phyloP scores from a whole-genome alignment of 441 rosid genomes.

The Euphorbia neoarborescens region DNA sequence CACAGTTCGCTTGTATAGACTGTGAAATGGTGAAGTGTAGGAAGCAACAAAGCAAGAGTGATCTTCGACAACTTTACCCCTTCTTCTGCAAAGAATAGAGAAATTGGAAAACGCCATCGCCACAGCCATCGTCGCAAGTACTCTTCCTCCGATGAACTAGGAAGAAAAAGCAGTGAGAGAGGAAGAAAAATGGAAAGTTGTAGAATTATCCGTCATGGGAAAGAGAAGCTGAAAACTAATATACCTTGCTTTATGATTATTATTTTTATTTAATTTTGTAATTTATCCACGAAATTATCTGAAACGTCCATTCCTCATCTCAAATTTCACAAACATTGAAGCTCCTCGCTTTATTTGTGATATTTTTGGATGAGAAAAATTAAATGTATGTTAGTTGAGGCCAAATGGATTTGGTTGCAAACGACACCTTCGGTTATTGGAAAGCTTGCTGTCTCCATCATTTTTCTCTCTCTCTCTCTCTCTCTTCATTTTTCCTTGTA shows the following conservation, averaged over 20 bases:
- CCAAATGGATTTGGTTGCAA: not conserved
- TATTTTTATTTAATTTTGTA: no score
- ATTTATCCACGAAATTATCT: slow-evolving; percentile 23
- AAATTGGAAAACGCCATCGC: slow-evolving; percentile 54
- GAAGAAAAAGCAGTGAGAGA: slow-evolving; percentile 18
- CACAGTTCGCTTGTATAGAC: slow-evolving; percentile 17
- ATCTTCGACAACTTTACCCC: slow-evolving; percentile 25
- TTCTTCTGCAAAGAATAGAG: slow-evolving; percentile 28
- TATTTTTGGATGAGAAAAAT: not conserved
- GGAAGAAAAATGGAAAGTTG: slow-evolving; percentile 25
- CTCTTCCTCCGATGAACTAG: slow-evolving; percentile 5
- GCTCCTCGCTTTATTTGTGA: not conserved
- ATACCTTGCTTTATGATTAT: not conserved
- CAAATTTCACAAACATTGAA: not conserved
- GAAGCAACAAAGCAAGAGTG: slow-evolving; percentile 26
- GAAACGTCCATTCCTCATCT: slow-evolving; percentile 42
- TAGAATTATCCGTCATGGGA: slow-evolving; percentile 53
- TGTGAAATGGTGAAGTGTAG: slow-evolving; percentile 23
- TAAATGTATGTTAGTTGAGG: not conserved
- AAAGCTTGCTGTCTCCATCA: slow-evolving; percentile 1
- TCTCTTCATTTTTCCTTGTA: slow-evolving; percentile 15
- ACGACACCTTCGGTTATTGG: slow-evolving; percentile 8
- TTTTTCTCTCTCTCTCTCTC: not conserved
- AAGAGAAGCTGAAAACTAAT: not conserved
- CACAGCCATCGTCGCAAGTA: slow-evolving; percentile 28